phyloP scores from a whole-genome alignment of 2,329 filamentous ascomycete genomes.

The Sarocladiaceae sp. region DNA sequence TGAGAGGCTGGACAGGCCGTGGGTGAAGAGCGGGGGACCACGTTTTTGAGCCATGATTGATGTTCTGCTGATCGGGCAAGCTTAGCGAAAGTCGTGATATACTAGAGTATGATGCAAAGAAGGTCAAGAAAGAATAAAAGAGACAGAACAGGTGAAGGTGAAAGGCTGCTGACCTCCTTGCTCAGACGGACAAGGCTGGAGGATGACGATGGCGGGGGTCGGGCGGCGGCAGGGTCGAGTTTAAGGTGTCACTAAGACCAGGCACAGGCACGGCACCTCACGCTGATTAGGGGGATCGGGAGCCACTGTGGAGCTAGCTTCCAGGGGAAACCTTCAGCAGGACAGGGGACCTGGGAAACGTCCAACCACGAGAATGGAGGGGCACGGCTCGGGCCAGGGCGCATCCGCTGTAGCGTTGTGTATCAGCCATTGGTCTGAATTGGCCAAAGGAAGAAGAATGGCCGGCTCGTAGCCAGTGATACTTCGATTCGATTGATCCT shows the following conservation, averaged over 20 bases:
- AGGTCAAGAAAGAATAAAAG: not conserved
- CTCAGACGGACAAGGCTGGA: not conserved
- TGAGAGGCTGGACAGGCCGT: constrained; percentile 58
- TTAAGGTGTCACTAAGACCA: not conserved
- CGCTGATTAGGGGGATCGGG: not conserved
- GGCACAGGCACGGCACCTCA: no score
- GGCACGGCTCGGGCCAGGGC: constrained; percentile 2
- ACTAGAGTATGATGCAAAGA: not conserved
- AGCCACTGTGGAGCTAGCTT: not conserved
- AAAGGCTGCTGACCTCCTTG: not conserved
- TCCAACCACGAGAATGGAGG: not conserved
- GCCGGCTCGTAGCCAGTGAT: no score
- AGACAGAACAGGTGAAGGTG: not conserved
- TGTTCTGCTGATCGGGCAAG: not conserved
- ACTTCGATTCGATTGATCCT: no score
- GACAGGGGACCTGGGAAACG: constrained; percentile 1
- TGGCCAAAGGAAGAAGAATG: no score
- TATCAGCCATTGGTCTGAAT: no score
- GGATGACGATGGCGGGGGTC: constrained; percentile 7
- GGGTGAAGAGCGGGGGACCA: constrained; percentile 53
- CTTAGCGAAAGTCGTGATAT: not conserved
- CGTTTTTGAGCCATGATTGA: constrained; percentile 6
- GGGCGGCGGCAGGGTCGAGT: not conserved
- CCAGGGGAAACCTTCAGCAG: not conserved
- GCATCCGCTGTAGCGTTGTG: not conserved